Percentiles rank a stretch among this genome's conserved stretches.
These are phyloP conservation scores for Ceratocystis variospora DNA, from an alignment of 2,329 filamentous ascomycete species.

Conservation along the genomic window DNA sequence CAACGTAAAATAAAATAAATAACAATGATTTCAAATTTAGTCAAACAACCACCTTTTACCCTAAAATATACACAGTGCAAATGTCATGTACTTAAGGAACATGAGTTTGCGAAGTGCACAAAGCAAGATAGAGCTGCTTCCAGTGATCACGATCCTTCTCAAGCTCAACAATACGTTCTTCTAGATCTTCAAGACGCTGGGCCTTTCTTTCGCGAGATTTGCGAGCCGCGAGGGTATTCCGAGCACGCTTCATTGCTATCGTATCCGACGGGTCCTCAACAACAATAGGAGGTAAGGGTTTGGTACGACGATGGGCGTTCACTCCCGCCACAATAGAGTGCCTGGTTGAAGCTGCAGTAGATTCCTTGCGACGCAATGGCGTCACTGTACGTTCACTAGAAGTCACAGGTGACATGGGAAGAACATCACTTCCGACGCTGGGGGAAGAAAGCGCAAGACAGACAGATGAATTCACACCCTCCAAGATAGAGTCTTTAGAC, in stretches of 20 bases:
- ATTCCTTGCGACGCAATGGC: slow-evolving; percentile 12
- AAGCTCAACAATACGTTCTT: slow-evolving; percentile 57
- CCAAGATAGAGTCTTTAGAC: slow-evolving; percentile 21
- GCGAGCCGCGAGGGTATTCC: slow-evolving; percentile 84
- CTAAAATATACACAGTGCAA: too few relatives aligned
- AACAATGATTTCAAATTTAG: too few relatives aligned
- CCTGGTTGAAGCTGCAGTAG: slow-evolving; percentile 27
- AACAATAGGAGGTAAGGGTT: slow-evolving; percentile 65
- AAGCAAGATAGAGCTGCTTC: slow-evolving; percentile 42
- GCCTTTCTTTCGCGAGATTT: slow-evolving; percentile 85
- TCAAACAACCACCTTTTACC: too few relatives aligned
- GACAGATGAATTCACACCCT: slow-evolving; percentile 14
- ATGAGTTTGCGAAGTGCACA: slow-evolving; percentile 24
- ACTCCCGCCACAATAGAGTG: slow-evolving; percentile 61
- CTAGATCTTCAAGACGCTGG: slow-evolving; percentile 58
- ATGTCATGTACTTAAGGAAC: slow-evolving; percentile 21
- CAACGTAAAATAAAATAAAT: too few relatives aligned
- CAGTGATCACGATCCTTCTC: slow-evolving; percentile 52
- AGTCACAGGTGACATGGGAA: slow-evolving; percentile 8
- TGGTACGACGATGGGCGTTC: slow-evolving; percentile 59
- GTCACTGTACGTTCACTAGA: not conserved
- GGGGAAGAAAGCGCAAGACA: slow-evolving; percentile 15
- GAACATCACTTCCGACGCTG: not conserved
- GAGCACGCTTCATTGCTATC: slow-evolving; percentile 79
- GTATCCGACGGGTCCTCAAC: slow-evolving; percentile 60